A percentile compares a stretch with the other conserved stretches of the same genome.
Evolutionary conservation across 2,329 filamentous ascomycete genomes (phyloP).

Genomic region (Acarospora socialis): DNA sequence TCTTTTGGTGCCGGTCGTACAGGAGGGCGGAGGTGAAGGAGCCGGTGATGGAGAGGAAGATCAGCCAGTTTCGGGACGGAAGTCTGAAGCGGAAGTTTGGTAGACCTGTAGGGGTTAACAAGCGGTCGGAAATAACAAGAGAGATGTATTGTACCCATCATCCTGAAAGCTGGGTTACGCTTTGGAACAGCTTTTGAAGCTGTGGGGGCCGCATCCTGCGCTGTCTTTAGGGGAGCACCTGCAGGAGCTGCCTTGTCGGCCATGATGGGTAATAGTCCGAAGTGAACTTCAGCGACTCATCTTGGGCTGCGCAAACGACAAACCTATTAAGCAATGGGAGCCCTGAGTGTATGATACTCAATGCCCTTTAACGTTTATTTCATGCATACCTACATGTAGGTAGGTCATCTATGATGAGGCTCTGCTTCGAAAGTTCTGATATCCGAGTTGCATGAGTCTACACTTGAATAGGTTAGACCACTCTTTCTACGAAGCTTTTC

Average conservation of each 20-base stretch:
- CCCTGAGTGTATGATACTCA: no score
- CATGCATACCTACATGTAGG: no score
- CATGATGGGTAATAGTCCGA: no score
- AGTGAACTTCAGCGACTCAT: no score
- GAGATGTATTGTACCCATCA: slow-evolving; percentile 40
- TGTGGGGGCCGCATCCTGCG: slow-evolving; percentile 20
- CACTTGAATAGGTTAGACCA: no score
- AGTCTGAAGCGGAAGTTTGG: slow-evolving; percentile 71
- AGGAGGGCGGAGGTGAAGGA: slow-evolving; percentile 67
- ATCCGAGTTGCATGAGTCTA: no score
- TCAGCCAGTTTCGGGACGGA: slow-evolving; percentile 94
- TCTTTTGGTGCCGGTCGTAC: slow-evolving; percentile 88
- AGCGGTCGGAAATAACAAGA: slow-evolving; percentile 2
- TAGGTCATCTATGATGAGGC: no score
- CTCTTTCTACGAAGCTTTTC: no score
- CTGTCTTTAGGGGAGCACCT: slow-evolving; percentile 1
- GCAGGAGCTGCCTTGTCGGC: slow-evolving; percentile 8
- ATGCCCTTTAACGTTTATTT: no score
- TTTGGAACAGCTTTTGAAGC: slow-evolving; percentile 27
- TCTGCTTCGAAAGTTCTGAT: no score
- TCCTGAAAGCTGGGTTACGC: slow-evolving; percentile 58
- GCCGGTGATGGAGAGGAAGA: slow-evolving; percentile 71
- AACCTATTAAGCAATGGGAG: no score
- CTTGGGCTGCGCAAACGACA: no score
- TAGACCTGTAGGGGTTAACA: slow-evolving; percentile 49